Base-by-base conservation (phyloP, 225 moss, liverwort and hornwort genomes). In the Antitrichia curtipendula region DNA sequence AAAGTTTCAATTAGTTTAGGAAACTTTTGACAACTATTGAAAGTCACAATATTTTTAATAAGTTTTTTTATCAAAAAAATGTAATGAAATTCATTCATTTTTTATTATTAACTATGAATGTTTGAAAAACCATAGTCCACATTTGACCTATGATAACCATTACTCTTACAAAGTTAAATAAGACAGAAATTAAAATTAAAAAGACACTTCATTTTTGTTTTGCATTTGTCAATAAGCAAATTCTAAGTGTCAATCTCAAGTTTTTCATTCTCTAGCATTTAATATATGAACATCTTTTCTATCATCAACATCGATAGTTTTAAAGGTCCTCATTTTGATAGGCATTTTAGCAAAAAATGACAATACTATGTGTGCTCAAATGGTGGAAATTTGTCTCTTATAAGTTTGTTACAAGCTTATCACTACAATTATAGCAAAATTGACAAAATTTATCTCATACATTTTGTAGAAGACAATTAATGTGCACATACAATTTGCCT, bases 91-190 rank as follows among this genome's bases (percentile, higher is more conserved):
- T 69, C n/a, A 69, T 24, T 13, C 3, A 40, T 8, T 24, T 40
- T 40, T 11, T 41, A 14, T 25, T 36, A 38, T 38, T 8, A 40
- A 70, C 8, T 24, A 24, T 8, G 15, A 24, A 15, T 70, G 4
- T 40, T 70, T 40, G 7, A 14, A 40, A 70, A 23, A 14, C 9
- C 3, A 38, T 15, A 11, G 40, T 70, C 9, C 5, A 70, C 24
- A 70, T 40, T 69, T 69, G 8, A 23, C 2, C 9, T 40, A 70
- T 0, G 0, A 3, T 13, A 41, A 5, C n/a, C n/a, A n/a, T n/a
- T 70, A 70, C 2, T 69, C 24, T 69, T 40, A 25, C 7, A 70
- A 70, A 40, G 13, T 25, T 25, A 14, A 70, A 40, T 41, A 13
- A 69, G 8, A 8, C 14, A 41, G 40, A 31, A 40, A 24, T 18